phyloP scores from a whole-genome alignment of 2,329 filamentous ascomycete genomes.

The Colletotrichum godetiae region DNA sequence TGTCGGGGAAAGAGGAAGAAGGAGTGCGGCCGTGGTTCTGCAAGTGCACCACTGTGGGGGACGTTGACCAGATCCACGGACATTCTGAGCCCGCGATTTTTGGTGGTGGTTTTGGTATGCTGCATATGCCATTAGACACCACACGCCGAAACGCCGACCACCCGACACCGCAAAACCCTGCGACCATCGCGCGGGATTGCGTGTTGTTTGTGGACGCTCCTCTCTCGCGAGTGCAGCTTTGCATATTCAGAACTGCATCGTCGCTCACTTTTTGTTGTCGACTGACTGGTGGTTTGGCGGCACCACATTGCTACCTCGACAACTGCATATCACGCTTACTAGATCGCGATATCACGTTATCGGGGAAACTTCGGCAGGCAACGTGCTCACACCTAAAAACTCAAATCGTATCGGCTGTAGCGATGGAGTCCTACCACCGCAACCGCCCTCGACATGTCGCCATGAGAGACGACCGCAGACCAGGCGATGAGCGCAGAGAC shows the following conservation, averaged over 20 bases:
- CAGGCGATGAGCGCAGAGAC: slow-evolving; percentile 53
- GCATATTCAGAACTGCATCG: not conserved
- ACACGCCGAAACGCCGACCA: not conserved
- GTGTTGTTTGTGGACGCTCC: not conserved
- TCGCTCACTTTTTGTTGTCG: not conserved
- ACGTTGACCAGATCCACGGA: not conserved
- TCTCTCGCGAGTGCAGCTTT: not conserved
- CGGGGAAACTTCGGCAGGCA: slow-evolving; percentile 35
- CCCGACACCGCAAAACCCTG: slow-evolving; percentile 1
- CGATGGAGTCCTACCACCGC: slow-evolving; percentile 32
- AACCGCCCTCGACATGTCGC: slow-evolving; percentile 48
- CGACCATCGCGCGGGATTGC: not conserved
- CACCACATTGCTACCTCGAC: slow-evolving; percentile 18
- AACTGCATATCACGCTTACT: slow-evolving; percentile 31
- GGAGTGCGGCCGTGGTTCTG: slow-evolving; percentile 15
- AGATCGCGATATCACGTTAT: slow-evolving; percentile 29
- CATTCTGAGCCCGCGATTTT: slow-evolving; percentile 1
- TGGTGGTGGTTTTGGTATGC: slow-evolving; percentile 9
- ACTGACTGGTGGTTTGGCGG: not conserved
- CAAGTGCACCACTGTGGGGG: slow-evolving; percentile 29
- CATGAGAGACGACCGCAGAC: slow-evolving; percentile 55
- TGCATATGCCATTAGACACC: not conserved
- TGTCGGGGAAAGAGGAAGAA: not conserved
- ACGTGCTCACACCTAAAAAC: slow-evolving; percentile 37
- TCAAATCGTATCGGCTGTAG: slow-evolving; percentile 33